Percentiles rank a stretch among this genome's conserved stretches.
Conservation (phyloP, 208 protist genomes). For the Strigomonas culicis region DNA sequence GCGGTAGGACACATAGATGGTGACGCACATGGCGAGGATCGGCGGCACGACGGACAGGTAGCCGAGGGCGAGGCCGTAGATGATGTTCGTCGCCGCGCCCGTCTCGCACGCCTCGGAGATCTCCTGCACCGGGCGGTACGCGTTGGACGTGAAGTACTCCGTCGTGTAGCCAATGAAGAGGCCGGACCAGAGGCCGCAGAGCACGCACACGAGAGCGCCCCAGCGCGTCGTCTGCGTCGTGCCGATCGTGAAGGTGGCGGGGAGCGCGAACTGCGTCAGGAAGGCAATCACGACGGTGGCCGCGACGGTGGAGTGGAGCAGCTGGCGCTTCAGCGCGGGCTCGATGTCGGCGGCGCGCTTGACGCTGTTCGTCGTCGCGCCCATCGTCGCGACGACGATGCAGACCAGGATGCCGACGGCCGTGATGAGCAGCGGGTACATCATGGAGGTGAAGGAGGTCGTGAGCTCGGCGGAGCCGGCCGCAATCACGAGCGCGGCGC, state of each 20-base stretch:
- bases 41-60: constrained; percentile 92
- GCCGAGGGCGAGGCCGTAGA: constrained; percentile 93
- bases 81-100: constrained; percentile 91
- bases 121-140: constrained; percentile 80
- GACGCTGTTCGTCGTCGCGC: constrained; percentile 53
- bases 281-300: constrained; percentile 59
- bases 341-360: constrained; percentile 60
- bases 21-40: constrained; percentile 83
- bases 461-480: constrained; percentile 57
- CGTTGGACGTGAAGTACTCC: constrained; percentile 92
- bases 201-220: constrained; percentile 67
- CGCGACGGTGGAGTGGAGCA: constrained; percentile 69
- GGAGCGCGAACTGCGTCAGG: constrained; percentile 59
- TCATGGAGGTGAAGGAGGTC: constrained; percentile 71
- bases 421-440: constrained; percentile 88
- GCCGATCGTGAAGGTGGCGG: constrained; percentile 44
- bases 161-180: constrained; percentile 91
- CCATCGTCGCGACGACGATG: constrained; percentile 59
- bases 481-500: constrained; percentile 86
- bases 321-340: constrained; percentile 75
- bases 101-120: constrained; percentile 81
- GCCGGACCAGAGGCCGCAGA: constrained; percentile 79
- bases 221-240: constrained; percentile 35
- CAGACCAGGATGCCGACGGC: constrained; percentile 72
- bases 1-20: constrained; percentile 79